Percentiles rank a stretch among this genome's conserved stretches.
phyloP scores from a whole-genome alignment of 352 stramenopile species.

The Globisporangium mamillatum region DNA sequence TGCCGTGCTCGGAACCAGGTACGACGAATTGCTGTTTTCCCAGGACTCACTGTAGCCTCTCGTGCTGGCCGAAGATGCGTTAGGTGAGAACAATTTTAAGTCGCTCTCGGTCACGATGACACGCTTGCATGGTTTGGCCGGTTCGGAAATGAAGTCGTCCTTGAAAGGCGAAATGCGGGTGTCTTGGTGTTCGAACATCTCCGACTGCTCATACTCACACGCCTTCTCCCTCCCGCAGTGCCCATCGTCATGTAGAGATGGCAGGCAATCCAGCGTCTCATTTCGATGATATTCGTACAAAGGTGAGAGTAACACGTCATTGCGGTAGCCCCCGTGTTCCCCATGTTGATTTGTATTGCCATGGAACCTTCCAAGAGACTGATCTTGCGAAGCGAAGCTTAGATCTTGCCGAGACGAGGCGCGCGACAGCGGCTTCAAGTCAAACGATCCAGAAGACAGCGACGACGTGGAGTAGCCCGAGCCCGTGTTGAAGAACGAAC shows the following conservation, averaged over 20 bases:
- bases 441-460: background rate
- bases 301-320: background rate
- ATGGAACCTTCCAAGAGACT: background rate
- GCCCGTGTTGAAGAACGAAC: background rate
- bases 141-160: constrained; percentile 27
- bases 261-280: constrained; percentile 3
- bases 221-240: background rate
- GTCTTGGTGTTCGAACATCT: background rate
- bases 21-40: background rate
- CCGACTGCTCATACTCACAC: constrained; percentile 6
- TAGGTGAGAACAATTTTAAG: constrained; percentile 25
- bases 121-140: constrained; percentile 40
- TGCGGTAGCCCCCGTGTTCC: background rate
- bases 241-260: constrained; percentile 20
- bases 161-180: constrained; percentile 10
- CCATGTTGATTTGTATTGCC: background rate
- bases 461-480: background rate
- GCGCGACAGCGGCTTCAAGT: constrained; percentile 4
- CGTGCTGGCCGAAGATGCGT: background rate
- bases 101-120: constrained; percentile 48
- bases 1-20: background rate
- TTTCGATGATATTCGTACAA: constrained; percentile 8
- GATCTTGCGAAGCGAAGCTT: background rate
- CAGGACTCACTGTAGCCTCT: constrained; percentile 4
- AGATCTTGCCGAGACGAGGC: constrained; percentile 2